Base-by-base conservation (phyloP, 768 basidiomycete genomes). In the Lactifluus subvellereus region DNA sequence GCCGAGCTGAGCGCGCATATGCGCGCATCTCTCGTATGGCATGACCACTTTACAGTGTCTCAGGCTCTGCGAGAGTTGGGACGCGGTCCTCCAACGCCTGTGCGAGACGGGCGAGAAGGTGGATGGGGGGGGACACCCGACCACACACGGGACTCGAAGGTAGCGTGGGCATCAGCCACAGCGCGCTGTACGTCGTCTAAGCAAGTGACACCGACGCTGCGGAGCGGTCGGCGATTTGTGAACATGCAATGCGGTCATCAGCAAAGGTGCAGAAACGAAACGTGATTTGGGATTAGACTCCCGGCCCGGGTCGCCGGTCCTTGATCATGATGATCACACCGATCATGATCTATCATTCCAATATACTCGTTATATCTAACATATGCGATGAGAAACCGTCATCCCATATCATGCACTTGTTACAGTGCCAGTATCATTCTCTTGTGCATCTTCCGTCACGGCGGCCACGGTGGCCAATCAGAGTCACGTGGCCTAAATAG, bases 31-130 rank as follows among this genome's bases (percentile, higher is more conserved):
- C 27, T 27, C 27, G 27, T 27, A 27, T 27, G 27, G 27, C 27
- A 57, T 90, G 78, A 11, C 91, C 91, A 0, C 91, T 93, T 72
- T 94, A 91, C 54, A 85, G 61, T 1, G 84, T 82, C 73, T 94
- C 91, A n/a, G 88, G 74, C 43, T 74, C 72, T 2, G 89, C 87
- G 14, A 91, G 71, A 27, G 84, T 79, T 0, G 82, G 77, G 20
- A 87, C 74, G 66, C 76, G 79, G 18, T 76, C 76, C 2, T 27
- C 27, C 27, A 3, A 27, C 27, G 27, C 27, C 27, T 2, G 27
- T 27, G 27, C 27, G 27, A 27, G 27, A 27, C 27, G 27, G 27
- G 27, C 27, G 27, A 27, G 27, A 27, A 27, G 88, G 38, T 81
- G 71, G 0, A 83, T 69, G 2, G 79, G 72, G 8, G 88, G 73